Conservation (phyloP, 371 early-diverging fungal genomes). For the Mucor piriformis region DNA sequence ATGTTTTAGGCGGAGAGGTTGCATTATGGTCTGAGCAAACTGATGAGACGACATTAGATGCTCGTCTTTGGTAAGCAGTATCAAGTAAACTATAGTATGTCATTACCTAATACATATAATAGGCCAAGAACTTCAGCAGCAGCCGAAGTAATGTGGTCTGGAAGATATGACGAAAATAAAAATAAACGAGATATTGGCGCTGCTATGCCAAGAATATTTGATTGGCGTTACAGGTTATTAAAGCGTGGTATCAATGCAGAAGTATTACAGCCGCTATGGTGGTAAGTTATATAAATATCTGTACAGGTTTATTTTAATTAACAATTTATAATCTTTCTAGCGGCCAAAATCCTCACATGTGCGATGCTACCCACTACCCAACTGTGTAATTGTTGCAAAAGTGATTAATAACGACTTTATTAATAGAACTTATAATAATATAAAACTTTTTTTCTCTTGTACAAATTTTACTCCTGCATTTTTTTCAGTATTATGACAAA, state of each 20-base stretch:
- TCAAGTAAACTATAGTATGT: not conserved
- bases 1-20: constrained; percentile 53
- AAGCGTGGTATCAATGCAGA: constrained; percentile 69
- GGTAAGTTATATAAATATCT: constrained; percentile 38
- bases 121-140: constrained; percentile 52
- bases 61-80: constrained; percentile 57
- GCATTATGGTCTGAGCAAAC: constrained; percentile 79
- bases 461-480: too few species aligned
- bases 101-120: not conserved
- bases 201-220: constrained; percentile 71
- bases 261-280: constrained; percentile 81
- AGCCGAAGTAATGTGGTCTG: constrained; percentile 80
- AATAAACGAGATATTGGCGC: constrained; percentile 59
- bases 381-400: not conserved
- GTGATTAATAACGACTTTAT: too few species aligned
- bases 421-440: too few species aligned
- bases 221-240: constrained; percentile 74
- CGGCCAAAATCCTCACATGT: constrained; percentile 46
- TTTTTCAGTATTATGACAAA: too few species aligned
- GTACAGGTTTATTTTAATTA: not conserved
- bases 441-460: too few species aligned
- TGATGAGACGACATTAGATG: constrained; percentile 67
- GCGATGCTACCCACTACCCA: constrained; percentile 33
- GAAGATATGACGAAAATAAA: constrained; percentile 59
- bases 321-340: constrained; percentile 12